Base-by-base conservation (phyloP, 495 filamentous ascomycete genomes). In the Penicillium salamii region DNA sequence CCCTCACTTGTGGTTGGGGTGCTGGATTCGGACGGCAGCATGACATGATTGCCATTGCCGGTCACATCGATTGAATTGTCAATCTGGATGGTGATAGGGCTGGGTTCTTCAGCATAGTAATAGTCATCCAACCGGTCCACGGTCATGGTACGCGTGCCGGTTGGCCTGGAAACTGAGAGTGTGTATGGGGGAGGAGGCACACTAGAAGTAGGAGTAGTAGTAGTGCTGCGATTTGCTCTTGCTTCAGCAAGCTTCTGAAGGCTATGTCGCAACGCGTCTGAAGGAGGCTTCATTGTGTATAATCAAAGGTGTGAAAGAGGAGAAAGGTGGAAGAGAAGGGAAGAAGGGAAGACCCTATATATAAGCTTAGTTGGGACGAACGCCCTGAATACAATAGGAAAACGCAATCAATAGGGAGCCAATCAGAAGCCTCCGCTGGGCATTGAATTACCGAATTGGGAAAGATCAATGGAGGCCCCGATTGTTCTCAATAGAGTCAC, bases 41-140 rank as follows among this genome's bases (percentile, higher is more conserved):
- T 33, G 26, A 75, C 44, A 5, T 44, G 60, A 53, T 70, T 76
- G 14, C 44, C 53, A 34, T 69, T 53, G 9, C 73, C 71, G 5
- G 43, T 42, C 9, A 75, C 49, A 26, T 42, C 53, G 53, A 74
- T 72, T 7, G 68, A 67, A 13, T 58, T 51, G 43, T 74, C 65
- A 39, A 76, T 63, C 28, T 56, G 47, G 41, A 76, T 72, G 11
- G 51, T 62, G 26, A 66, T 53, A 1, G 55, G 52, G 1, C 31
- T 23, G 24, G 32, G 35, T n/a, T 21, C 39, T 14, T 54, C 44
- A 3, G 57, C 41, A 15, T 35, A 35, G 1, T 14, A 19, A 2
- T 34, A n/a, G 13, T 46, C 38, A 19, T 52, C 46, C 12, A 49
- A 26, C 34, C 24, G 49, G 7, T 53, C 55, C n/a, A 46, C 46